Base-by-base conservation (phyloP, 2,329 filamentous ascomycete genomes). In the Paracorniculantispora psalliotae region DNA sequence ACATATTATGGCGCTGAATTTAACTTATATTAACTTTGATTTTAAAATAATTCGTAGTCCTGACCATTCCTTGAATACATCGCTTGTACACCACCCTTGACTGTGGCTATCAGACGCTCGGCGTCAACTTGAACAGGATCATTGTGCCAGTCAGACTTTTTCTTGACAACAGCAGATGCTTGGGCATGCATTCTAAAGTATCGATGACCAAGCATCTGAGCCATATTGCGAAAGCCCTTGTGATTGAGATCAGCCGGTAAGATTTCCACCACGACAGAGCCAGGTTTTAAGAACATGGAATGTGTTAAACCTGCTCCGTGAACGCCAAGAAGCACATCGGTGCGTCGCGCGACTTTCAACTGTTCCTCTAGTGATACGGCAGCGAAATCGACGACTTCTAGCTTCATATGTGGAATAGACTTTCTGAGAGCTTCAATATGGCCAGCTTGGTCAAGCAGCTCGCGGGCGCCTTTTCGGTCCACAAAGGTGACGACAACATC, bases 221-320 rank as follows among this genome's bases (percentile, higher is more conserved):
- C 75, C 2, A 79, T 59, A 63, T 78, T 78, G 25, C 73, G 68
- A 61, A 78, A 79, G 7, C 66, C 67, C 37, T 61, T 57, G 21
- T 63, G 55, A 48, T 60, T 19, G 47, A 64, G 59, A 26, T 56
- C 57, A 2, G 63, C 60, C 3, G 77, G 77, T 33, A 73, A 63
- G 28, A 79, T 77, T 66, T 80, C 76, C 6, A 79, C 72, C 8
- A 79, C 63, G 17, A 69, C 70, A 1, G 66, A 67, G 4, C 66
- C 64, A 30, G 67, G 64, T 1, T 63, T 69, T 61, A 78, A 67
- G 58, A 78, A 79, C 62, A 79, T 70, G 1, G 64, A 63, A 61
- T 78, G 75, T 4, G 76, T 74, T 17, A 79, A 65, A 0, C 74
- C 76, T 0, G 75, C 75, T 44, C 77, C 77, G 63, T 79, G 76